These are phyloP conservation scores for Vanilla planifolia DNA, from an alignment of 106 monocot species.

Conservation along the genomic window DNA sequence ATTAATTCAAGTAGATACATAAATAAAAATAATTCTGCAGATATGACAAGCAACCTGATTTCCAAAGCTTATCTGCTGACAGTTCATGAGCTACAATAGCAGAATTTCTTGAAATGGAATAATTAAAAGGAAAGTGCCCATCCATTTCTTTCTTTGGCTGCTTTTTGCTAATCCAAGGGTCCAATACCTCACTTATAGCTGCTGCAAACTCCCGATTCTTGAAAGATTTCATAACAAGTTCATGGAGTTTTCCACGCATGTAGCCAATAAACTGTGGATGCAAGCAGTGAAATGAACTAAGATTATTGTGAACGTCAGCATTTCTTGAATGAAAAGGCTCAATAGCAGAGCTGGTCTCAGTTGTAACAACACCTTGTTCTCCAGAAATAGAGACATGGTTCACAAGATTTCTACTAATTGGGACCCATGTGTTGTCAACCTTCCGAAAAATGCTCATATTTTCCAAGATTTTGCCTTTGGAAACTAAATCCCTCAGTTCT, in stretches of 20 bases:
- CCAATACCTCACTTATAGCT: conserved; percentile 90
- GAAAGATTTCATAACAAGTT: conserved; percentile 95
- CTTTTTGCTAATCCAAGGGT: conserved; percentile 84
- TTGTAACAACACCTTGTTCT: conserved; percentile 11
- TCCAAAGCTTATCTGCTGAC: conserved; percentile 51
- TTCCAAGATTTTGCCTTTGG: conserved; percentile 52
- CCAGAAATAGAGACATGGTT: conserved; percentile 10
- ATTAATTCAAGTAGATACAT: not conserved
- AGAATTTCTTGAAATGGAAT: conserved; percentile 58
- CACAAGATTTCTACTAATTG: conserved; percentile 24
- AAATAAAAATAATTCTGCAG: not conserved
- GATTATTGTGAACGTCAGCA: conserved; percentile 4
- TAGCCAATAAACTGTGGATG: conserved; percentile 94
- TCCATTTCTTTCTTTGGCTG: conserved; percentile 86
- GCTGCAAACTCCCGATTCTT: conserved; percentile 95
- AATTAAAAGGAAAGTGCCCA: conserved; percentile 61
- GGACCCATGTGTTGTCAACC: conserved; percentile 87
- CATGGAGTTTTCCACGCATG: conserved; percentile 85
- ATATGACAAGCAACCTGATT: conserved; percentile 40
- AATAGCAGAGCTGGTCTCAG: conserved; percentile 14
- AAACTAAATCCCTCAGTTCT: conserved; percentile 60
- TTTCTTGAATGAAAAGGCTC: not conserved
- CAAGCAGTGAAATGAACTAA: conserved; percentile 40
- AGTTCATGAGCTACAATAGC: conserved; percentile 38
- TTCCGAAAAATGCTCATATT: conserved; percentile 82